Evolutionary conservation across 2,329 filamentous ascomycete species (phyloP), one percentile per base, ranked within the genome.

Genomic region (Rhynchosporium secalis): DNA sequence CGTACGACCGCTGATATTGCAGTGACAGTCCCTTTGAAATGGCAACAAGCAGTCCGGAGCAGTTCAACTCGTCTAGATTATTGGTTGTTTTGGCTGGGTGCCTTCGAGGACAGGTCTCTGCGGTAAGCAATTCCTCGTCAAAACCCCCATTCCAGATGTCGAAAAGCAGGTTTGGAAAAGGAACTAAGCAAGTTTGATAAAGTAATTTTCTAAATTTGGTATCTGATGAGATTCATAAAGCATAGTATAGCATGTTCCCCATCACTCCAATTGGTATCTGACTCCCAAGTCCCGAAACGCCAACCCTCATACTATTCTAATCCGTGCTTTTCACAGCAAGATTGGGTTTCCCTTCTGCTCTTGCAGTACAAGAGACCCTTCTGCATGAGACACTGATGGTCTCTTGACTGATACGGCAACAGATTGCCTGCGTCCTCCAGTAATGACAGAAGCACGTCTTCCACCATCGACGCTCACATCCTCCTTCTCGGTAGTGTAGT

Each of bases 401-500:
- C 59, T 47, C 56, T 60, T 62, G 15, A 64, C 56, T n/a, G 58
- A 56, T 0, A 62, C 59, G 3, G 62, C 59, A 43, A 64, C 45
- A 40, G 48, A 56, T 26, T 41, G 46, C 33, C 33, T 59, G 7
- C 62, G 49, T 5, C 62, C 62, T n/a, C 38, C 33, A 15, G 49
- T 51, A 8, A 64, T 40, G 38, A 62, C 51, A 40, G 26, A 40
- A 1, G 60, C 59, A 56, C 62, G 61, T 26, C 59, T 56, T 15
- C 56, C 62, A 33, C 62, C 60, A 29, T 60, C 60, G 36, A 47
- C 9, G 33, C 33, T 36, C 12, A 52, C 28, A 29, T 31, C 36
- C 31, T 62, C 63, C 58, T 68, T 69, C 52, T 65, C 67, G 31
- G 59, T 62, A 58, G 66, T 64, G 54, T 68, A 66, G 48, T 68